Base-by-base conservation (phyloP, 163 green algal species). In the Chloromonas sp. region DNA sequence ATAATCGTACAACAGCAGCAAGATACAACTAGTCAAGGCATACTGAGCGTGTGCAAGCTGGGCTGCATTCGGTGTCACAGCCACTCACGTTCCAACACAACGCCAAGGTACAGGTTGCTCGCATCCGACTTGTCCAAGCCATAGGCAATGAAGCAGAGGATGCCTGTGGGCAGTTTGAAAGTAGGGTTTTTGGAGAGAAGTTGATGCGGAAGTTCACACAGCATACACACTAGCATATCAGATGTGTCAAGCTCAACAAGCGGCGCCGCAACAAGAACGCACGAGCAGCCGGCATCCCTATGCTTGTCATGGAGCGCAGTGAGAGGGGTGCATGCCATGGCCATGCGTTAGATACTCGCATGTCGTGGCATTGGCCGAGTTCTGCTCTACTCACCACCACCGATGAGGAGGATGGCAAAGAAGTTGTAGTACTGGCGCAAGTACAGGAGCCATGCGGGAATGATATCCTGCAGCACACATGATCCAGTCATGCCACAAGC, bases 81-180 rank as follows among this genome's bases (percentile, higher is more conserved):
- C 5, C 77, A 81, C 36, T 61, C 77, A 81, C 77, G 36, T 8
- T 81, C 77, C 0, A 97, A 87, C 58, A 97, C 93, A 2, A 93
- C 87, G 5, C 93, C 94, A 13, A 97, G 87, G 87, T 94, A 96
- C 60, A 96, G 82, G 88, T 96, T 95, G 84, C 89, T 92, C 14
- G 78, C 60, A 60, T 96, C 92, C 0, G 61, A 88, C 77, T 92
- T 84, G 85, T 96, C 89, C 81, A 96, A 90, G 83, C 84, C 88
- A 82, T 93, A 97, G 0, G 89, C 92, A 58, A 97, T 91, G 89
- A 96, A 97, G 83, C 93, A 96, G 71, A 97, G 84, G 0, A 92
- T n/a, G 8, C 71, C 71, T 79, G 71, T n/a, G 3, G 1, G 71
- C 71, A 79, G 71, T 8, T 76, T 8, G 8, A n/a, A 13, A 13